Evolutionary conservation across 345 rosid species (phyloP).

Genomic region (Schrenkiella parvula): DNA sequence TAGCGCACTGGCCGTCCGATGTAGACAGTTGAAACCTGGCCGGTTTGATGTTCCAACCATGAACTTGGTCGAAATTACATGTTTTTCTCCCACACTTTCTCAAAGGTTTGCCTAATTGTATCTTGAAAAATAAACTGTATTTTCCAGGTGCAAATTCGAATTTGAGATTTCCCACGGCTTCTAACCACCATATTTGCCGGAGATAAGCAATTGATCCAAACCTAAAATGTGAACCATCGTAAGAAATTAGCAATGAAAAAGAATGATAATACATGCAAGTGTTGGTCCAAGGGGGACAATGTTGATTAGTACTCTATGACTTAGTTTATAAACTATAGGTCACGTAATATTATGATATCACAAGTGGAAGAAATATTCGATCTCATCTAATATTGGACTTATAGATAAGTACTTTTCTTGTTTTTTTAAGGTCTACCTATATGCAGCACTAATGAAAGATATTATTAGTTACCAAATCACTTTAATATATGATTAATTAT

Average conservation of each 20-base stretch:
- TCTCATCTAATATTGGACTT: conserved; percentile 12
- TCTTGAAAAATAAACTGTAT: conserved; percentile 67
- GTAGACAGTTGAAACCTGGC: conserved; percentile 71
- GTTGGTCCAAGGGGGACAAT: conserved; percentile 1
- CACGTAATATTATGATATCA: background rate
- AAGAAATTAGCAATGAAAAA: background rate
- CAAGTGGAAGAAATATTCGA: conserved; percentile 25
- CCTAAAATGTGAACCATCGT: conserved; percentile 24
- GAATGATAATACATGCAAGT: background rate
- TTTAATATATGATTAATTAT: no score
- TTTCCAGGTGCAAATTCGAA: conserved; percentile 73
- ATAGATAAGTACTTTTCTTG: background rate
- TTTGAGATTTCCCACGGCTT: conserved; percentile 66
- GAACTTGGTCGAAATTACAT: conserved; percentile 68
- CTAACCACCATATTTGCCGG: conserved; percentile 97
- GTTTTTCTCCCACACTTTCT: conserved; percentile 59
- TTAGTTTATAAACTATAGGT: background rate
- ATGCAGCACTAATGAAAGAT: background rate
- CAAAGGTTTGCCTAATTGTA: conserved; percentile 59
- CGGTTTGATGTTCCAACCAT: conserved; percentile 88
- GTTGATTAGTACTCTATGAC: background rate
- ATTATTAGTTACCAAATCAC: no score
- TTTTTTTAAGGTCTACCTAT: background rate
- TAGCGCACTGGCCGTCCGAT: conserved; percentile 55
- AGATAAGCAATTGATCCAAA: conserved; percentile 76